Evolutionary conservation across 2,329 filamentous ascomycete genomes (phyloP).

Genomic region (Penicillium sp.): DNA sequence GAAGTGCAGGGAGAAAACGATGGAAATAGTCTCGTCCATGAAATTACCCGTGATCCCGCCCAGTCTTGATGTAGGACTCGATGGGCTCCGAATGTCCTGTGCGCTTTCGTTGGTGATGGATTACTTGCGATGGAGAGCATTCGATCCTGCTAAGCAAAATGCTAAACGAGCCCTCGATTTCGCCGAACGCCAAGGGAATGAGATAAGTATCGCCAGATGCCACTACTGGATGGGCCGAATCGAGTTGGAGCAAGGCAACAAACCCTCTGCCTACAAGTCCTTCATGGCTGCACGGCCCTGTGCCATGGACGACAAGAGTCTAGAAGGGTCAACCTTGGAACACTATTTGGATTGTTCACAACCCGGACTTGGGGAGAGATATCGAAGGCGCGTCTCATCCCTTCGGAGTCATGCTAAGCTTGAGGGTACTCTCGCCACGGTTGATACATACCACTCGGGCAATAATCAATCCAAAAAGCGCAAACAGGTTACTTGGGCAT

Average conservation of each 20-base stretch:
- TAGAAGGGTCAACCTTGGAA: constrained; percentile 17
- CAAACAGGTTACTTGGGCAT: not conserved
- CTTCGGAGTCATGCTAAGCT: not conserved
- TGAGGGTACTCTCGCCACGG: not conserved
- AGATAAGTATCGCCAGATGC: constrained; percentile 16
- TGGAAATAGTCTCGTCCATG: not conserved
- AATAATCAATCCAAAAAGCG: not conserved
- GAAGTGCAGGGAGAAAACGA: not conserved
- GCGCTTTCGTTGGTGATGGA: not conserved
- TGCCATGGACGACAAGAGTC: constrained; percentile 11
- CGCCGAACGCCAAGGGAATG: constrained; percentile 4
- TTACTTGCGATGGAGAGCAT: not conserved
- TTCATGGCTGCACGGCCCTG: constrained; percentile 21
- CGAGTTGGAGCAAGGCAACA: constrained; percentile 15
- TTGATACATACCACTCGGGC: not conserved
- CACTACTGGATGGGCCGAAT: constrained; percentile 30
- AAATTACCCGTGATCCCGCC: not conserved
- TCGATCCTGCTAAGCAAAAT: constrained; percentile 7
- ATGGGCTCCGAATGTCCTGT: not conserved
- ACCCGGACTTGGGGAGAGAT: not conserved
- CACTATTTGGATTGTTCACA: constrained; percentile 8
- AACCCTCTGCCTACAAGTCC: constrained; percentile 13
- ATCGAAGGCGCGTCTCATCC: not conserved
- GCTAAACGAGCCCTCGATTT: constrained; percentile 5
- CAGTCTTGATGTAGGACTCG: not conserved